phyloP scores from a whole-genome alignment of 2,329 filamentous ascomycete genomes.

The Aureobasidium mangrovei region DNA sequence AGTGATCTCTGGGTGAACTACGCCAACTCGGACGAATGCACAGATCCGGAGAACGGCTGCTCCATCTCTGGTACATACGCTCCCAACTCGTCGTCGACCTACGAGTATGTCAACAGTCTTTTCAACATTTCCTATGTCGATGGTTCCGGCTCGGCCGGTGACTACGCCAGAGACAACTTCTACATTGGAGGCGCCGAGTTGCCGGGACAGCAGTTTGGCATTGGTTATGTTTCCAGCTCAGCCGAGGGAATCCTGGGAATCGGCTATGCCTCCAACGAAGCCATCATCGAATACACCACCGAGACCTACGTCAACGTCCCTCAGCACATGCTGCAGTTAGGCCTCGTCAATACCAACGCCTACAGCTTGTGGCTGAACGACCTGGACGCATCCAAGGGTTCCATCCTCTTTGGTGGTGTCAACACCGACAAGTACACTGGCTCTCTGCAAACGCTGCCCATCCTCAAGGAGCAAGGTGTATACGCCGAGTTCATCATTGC shows the following conservation, averaged over 20 bases:
- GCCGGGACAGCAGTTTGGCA: constrained; percentile 57
- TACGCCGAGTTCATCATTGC: constrained; percentile 49
- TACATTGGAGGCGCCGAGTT: constrained; percentile 48
- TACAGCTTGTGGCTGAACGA: constrained; percentile 61
- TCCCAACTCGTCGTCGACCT: constrained; percentile 66
- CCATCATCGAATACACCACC: constrained; percentile 51
- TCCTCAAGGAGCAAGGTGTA: constrained; percentile 40
- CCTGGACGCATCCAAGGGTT: constrained; percentile 54
- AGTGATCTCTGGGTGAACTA: constrained; percentile 61
- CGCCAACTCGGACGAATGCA: constrained; percentile 52
- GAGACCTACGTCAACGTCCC: constrained; percentile 52
- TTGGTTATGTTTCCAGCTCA: constrained; percentile 56
- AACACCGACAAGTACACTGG: constrained; percentile 66
- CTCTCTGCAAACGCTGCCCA: constrained; percentile 51
- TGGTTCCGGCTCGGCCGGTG: constrained; percentile 64
- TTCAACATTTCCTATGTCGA: constrained; percentile 90
- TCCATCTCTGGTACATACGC: constrained; percentile 55
- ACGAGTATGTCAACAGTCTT: constrained; percentile 59
- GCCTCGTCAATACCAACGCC: constrained; percentile 52
- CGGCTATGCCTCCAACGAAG: constrained; percentile 73
- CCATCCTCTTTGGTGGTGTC: constrained; percentile 71
- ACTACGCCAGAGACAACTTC: constrained; percentile 71
- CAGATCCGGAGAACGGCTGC: constrained; percentile 42
- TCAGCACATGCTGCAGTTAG: constrained; percentile 53
- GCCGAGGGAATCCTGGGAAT: constrained; percentile 72